Percentiles rank a stretch among this genome's conserved stretches.
These are phyloP conservation scores for Nitzschia sp. DNA, from an alignment of 108 stramenopile species.

Conservation along the genomic window DNA sequence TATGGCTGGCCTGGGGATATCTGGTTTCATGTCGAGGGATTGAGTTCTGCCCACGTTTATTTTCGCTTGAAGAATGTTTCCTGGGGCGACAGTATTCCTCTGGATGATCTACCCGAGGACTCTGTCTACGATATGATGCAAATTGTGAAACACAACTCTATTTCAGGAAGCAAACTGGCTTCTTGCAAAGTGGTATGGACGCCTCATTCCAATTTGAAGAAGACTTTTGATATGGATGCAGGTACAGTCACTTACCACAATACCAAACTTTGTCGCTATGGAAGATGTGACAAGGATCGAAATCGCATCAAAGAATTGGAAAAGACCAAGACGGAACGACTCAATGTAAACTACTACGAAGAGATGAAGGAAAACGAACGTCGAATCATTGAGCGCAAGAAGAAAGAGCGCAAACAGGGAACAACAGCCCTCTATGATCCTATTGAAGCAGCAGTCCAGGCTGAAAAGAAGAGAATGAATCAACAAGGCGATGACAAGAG, in stretches of 20 bases:
- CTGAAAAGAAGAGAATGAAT: conserved; percentile 2
- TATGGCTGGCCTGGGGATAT: conserved; percentile 37
- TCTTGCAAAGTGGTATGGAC: conserved; percentile 28
- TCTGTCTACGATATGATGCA: conserved; percentile 35
- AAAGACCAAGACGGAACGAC: conserved; percentile 13
- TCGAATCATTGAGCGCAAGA: conserved; percentile 13
- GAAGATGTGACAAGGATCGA: conserved; percentile 29
- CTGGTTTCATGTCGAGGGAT: conserved; percentile 37
- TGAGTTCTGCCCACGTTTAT: conserved; percentile 29
- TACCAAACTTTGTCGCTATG: conserved; percentile 24
- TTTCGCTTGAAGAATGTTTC: conserved; percentile 25
- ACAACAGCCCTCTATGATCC: conserved; percentile 20
- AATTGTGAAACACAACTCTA: conserved; percentile 35
- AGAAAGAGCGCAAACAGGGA: not conserved
- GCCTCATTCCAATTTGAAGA: conserved; percentile 33
- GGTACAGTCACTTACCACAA: conserved; percentile 31
- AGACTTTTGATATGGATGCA: conserved; percentile 23
- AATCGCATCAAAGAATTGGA: conserved; percentile 26
- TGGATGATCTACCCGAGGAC: conserved; percentile 20
- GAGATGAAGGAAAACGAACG: conserved; percentile 30
- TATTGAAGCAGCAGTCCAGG: conserved; percentile 6
- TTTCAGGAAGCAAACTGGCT: conserved; percentile 23
- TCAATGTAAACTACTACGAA: conserved; percentile 11
- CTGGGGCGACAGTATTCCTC: not conserved
- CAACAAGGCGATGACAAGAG: conserved; percentile 25